phyloP scores from a whole-genome alignment of 371 early-diverging fungal species.

The Encephalitozoon romaleae region DNA sequence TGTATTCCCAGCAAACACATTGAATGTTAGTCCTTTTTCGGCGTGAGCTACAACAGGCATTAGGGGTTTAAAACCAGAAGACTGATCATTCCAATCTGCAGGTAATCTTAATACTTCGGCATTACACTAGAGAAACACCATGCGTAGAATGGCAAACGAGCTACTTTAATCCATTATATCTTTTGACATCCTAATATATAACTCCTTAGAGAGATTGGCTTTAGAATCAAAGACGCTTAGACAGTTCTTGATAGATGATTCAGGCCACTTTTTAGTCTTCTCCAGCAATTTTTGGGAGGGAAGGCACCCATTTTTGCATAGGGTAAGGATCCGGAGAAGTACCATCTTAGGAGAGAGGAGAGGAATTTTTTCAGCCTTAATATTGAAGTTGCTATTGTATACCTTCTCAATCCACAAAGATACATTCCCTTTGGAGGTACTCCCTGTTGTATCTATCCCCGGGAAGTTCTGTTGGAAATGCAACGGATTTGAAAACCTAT shows the following conservation, averaged over 20 bases:
- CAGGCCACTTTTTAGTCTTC: background rate
- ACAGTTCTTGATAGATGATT: background rate
- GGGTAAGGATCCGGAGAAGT: background rate
- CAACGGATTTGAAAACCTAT: background rate
- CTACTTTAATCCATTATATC: background rate
- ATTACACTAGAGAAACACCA: background rate
- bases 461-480: constrained; percentile 32
- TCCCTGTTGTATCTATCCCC: background rate
- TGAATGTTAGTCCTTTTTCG: constrained; percentile 52
- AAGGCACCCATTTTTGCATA: background rate
- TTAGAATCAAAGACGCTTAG: background rate
- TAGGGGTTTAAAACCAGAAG: constrained; percentile 1
- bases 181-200: background rate
- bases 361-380: background rate
- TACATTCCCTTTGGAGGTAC: background rate
- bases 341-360: background rate
- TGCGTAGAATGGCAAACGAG: background rate
- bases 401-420: background rate
- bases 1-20: constrained; percentile 48
- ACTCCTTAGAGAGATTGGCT: background rate
- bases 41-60: constrained; percentile 55
- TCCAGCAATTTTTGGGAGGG: background rate
- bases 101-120: no score
- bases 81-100: background rate
- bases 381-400: background rate